These are phyloP conservation scores for Thelephora terrestris DNA, from an alignment of 1,284 basidiomycete genomes.

Conservation along the genomic window DNA sequence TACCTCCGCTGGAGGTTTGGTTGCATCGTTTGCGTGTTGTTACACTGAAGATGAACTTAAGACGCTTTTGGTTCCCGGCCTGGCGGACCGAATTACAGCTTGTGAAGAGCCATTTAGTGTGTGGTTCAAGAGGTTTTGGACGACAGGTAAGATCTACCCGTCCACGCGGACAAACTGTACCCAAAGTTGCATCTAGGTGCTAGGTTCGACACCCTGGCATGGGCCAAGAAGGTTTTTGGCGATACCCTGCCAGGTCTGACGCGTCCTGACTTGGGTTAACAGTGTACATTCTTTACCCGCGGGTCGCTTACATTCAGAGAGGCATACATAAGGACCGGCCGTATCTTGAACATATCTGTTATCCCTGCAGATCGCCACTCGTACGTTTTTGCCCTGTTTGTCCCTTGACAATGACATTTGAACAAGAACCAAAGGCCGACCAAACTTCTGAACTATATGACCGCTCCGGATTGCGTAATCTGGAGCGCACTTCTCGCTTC, in stretches of 20 bases:
- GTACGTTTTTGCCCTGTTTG: conserved; percentile 31
- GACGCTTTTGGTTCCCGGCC: conserved; percentile 63
- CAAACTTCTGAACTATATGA: conserved; percentile 92
- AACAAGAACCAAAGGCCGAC: conserved; percentile 55
- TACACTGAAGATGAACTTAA: conserved; percentile 86
- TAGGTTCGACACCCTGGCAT: conserved; percentile 82
- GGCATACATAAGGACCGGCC: conserved; percentile 87
- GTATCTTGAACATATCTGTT: conserved; percentile 91
- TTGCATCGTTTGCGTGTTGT: conserved; percentile 82
- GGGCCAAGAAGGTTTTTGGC: conserved; percentile 76
- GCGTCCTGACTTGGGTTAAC: conserved; percentile 7
- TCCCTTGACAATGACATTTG: conserved; percentile 5
- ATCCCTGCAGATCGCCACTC: conserved; percentile 92
- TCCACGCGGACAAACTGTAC: background rate
- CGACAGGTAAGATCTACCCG: conserved; percentile 48
- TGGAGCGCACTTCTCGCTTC: conserved; percentile 75
- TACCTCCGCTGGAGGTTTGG: conserved; percentile 87
- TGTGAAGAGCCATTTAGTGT: conserved; percentile 76
- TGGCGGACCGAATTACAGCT: conserved; percentile 85
- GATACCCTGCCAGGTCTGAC: background rate
- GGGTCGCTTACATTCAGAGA: conserved; percentile 96
- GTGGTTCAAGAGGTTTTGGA: conserved; percentile 77
- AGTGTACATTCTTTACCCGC: conserved; percentile 80
- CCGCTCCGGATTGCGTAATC: conserved; percentile 82
- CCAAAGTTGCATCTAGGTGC: conserved; percentile 30